Base-by-base conservation (phyloP, 495 filamentous ascomycete species). In the Penicillium silybi region DNA sequence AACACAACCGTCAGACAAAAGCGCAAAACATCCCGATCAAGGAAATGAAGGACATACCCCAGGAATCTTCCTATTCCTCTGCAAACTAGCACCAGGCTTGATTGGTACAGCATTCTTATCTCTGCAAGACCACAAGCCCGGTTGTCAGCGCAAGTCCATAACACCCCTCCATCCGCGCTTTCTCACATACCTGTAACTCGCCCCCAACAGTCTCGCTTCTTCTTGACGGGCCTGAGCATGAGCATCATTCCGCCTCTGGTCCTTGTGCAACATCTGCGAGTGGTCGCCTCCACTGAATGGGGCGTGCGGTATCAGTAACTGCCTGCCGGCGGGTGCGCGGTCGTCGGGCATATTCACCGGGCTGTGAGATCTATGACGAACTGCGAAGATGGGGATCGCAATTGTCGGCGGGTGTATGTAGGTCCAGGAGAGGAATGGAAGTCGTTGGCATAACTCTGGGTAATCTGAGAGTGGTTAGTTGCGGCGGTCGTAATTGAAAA, bases 361-460 rank as follows among this genome's bases (percentile, higher is more conserved):
- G 52, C 41, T 55, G 49, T 47, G 52, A 63, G 61, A 42, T 61
- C 67, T 64, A 66, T 42, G 51, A 51, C 48, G 49, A 44, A 52
- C 26, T 49, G 54, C 42, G 66, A 55, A 54, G 49, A 44, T 29
- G 59, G 51, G 39, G 56, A 50, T 53, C 52, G 67, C 49, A 61
- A 53, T 60, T 50, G 44, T 61, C 59, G 52, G 58, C 61, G 56
- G 57, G 61, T 49, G 47, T 46, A 26, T 60, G 51, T 46, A 51
- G 57, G 41, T 61, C 52, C 45, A 50, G 44, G 25, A 23, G 45
- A 37, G 20, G 48, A 43, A 45, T 27, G 23, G 50, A 45, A 44
- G 49, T 41, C 51, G 51, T 65, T 62, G 58, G 57, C 71, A 74
- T 74, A 64, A 57, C 64, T 70, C 37, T 57, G 54, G 48, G 41